phyloP scores from a whole-genome alignment of 164 flowering plant genomes.

The Santalum album region DNA sequence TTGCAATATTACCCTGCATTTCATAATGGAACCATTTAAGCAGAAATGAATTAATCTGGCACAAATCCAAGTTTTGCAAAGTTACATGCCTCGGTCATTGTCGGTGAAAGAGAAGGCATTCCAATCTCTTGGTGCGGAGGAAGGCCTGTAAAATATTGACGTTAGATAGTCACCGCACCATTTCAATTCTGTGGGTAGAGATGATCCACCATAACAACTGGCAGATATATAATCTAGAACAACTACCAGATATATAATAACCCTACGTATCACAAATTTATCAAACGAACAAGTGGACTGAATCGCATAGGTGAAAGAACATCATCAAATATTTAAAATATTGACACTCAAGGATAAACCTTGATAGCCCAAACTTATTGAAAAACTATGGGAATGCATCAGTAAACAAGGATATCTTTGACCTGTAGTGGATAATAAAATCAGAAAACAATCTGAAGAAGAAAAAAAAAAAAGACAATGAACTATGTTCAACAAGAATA shows the following conservation, averaged over 20 bases:
- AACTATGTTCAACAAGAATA: no score
- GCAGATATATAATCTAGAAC: no score
- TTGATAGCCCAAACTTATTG: no score
- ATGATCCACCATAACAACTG: background rate
- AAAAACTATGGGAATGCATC: no score
- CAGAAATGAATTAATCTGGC: conserved; percentile 2
- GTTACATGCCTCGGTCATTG: conserved; percentile 77
- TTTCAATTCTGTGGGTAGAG: background rate
- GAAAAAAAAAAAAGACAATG: no score
- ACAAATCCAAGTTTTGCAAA: conserved; percentile 2
- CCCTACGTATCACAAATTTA: no score
- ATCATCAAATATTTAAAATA: no score
- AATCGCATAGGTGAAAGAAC: background rate
- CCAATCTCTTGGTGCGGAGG: conserved; percentile 97
- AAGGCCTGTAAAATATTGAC: conserved; percentile 44
- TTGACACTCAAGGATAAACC: no score
- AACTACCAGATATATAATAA: background rate
- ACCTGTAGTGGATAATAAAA: no score
- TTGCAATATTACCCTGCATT: conserved; percentile 85
- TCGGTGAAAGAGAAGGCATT: conserved; percentile 99
- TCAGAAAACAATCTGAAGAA: no score
- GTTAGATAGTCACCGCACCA: background rate
- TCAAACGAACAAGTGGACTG: no score
- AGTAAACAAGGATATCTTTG: no score
- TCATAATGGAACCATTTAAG: conserved; percentile 5